A percentile compares a stretch with the other conserved stretches of the same genome.
Evolutionary conservation across 164 flowering plant species (phyloP).

Genomic region (Nymphaea colorata): DNA sequence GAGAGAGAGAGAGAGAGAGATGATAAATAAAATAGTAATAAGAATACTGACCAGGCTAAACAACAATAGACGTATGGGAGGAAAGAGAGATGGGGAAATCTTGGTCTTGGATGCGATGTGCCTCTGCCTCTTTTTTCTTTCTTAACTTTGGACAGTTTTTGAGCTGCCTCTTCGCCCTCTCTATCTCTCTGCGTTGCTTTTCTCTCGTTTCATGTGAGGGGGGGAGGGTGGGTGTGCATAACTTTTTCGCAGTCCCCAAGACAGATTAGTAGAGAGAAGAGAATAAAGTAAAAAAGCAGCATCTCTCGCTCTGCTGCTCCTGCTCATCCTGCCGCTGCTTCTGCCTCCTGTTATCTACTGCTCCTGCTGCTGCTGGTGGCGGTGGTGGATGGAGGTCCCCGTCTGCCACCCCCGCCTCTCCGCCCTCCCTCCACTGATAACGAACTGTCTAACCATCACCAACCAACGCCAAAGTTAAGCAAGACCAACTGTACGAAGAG

Average conservation of each 20-base stretch:
- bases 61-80: background rate
- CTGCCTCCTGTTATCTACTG: background rate
- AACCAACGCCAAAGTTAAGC: no score
- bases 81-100: background rate
- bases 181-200: no score
- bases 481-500: no score
- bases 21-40: no score
- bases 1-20: background rate
- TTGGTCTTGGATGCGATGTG: background rate
- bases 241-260: background rate
- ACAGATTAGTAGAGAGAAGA: background rate
- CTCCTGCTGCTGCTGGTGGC: background rate
- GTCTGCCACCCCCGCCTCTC: no score
- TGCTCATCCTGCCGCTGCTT: background rate
- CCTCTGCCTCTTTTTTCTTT: background rate
- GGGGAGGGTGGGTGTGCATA: background rate
- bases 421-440: no score
- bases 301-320: background rate
- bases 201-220: background rate
- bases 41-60: no score
- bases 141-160: background rate
- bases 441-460: no score
- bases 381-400: background rate
- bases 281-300: background rate
- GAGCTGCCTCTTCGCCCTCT: background rate